phyloP scores from a whole-genome alignment of 192 early-diverging fungal species.

The Dimargaris verticillata region DNA sequence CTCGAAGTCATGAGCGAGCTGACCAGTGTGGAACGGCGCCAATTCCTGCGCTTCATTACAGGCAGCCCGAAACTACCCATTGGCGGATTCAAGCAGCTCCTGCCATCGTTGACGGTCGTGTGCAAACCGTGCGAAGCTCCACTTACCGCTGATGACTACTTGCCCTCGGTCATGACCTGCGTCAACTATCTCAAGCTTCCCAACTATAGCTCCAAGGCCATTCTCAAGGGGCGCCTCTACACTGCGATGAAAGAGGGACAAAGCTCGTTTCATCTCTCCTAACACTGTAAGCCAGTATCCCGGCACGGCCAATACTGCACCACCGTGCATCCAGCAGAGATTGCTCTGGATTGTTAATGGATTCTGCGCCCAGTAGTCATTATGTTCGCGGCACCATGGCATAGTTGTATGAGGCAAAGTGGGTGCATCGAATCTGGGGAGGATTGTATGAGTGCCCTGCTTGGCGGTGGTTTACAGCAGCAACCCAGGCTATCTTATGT shows the following conservation, averaged over 20 bases:
- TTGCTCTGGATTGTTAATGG: no score
- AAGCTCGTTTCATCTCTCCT: constrained; percentile 55
- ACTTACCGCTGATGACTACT: constrained; percentile 45
- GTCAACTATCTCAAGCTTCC: constrained; percentile 90
- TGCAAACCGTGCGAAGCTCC: constrained; percentile 45
- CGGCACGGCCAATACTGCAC: no score
- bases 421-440: no score
- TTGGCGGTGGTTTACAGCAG: no score
- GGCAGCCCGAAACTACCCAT: constrained; percentile 79
- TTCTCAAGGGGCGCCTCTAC: constrained; percentile 45
- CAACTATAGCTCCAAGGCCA: constrained; percentile 46
- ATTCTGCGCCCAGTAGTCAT: no score
- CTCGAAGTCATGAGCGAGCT: constrained; percentile 52
- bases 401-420: no score
- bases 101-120: constrained; percentile 75
- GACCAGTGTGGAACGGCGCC: constrained; percentile 38
- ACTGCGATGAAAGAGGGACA: constrained; percentile 73
- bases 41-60: constrained; percentile 74
- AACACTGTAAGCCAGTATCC: background rate
- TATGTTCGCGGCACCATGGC: no score
- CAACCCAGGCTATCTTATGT: no score
- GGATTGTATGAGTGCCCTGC: no score
- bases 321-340: no score
- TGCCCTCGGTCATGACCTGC: constrained; percentile 95
- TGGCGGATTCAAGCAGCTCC: constrained; percentile 70